Evolutionary conservation across 192 early-diverging fungal species (phyloP).

Genomic region (Backusella luteola): DNA sequence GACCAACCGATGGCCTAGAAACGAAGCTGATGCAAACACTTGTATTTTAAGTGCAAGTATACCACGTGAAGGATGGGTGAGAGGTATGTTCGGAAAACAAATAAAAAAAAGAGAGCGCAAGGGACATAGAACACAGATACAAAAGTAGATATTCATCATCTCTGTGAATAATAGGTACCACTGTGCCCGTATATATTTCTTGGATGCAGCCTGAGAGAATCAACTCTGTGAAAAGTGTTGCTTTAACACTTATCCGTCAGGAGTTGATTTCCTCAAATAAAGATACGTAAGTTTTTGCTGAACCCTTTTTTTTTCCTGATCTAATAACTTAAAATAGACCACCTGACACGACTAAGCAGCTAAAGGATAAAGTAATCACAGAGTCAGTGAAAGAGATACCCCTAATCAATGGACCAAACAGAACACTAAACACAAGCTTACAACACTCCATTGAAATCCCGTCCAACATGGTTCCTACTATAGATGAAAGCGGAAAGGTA

Average conservation of each 20-base stretch:
- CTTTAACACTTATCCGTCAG: not conserved
- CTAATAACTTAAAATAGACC: not conserved
- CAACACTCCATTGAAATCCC: not conserved
- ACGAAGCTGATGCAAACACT: constrained; percentile 4
- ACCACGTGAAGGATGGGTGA: not conserved
- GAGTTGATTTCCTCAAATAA: not conserved
- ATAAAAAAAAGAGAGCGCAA: not conserved
- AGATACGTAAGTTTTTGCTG: not conserved
- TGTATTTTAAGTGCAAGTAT: not conserved
- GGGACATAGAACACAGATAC: not conserved
- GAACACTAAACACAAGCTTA: not conserved
- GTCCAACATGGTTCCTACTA: not conserved
- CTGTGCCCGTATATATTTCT: not conserved
- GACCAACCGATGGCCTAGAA: constrained; percentile 1
- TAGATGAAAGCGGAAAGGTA: not conserved
- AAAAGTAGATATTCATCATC: not conserved
- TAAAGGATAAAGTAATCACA: not conserved
- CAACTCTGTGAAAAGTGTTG: not conserved
- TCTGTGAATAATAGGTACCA: not conserved
- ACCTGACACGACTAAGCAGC: constrained; percentile 8
- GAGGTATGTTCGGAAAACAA: not conserved
- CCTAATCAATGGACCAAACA: not conserved
- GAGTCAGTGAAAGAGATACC: not conserved
- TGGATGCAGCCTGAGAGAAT: not conserved
- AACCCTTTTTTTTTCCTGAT: not conserved